Evolutionary conservation across 1,284 basidiomycete species (phyloP).

Genomic region (Trichosporon inkin): DNA sequence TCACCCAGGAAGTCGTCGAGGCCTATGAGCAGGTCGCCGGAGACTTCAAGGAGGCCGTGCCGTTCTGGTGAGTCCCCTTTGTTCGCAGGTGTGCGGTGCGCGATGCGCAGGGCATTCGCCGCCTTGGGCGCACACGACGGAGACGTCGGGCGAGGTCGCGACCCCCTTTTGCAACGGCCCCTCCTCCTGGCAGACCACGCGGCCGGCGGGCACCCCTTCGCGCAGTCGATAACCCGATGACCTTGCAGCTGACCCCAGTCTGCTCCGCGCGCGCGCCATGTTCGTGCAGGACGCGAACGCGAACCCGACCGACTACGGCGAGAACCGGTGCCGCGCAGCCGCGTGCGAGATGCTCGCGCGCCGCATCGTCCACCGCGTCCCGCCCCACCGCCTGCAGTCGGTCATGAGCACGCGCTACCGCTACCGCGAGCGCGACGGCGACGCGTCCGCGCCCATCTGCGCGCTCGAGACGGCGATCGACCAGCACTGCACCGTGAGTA

Average conservation of each 20-base stretch:
- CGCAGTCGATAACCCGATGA: background rate
- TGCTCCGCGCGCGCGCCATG: constrained; percentile 71
- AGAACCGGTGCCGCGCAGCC: constrained; percentile 73
- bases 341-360: constrained; percentile 87
- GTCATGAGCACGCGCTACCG: constrained; percentile 72
- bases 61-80: constrained; percentile 38
- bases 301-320: constrained; percentile 69
- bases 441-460: constrained; percentile 66
- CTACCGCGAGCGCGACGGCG: constrained; percentile 69
- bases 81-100: no score
- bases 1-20: constrained; percentile 51
- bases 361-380: constrained; percentile 65
- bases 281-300: constrained; percentile 59
- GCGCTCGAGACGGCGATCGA: constrained; percentile 80
- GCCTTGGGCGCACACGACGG: no score
- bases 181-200: no score
- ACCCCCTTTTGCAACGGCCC: no score
- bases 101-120: background rate
- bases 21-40: constrained; percentile 53
- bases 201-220: no score
- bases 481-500: constrained; percentile 54
- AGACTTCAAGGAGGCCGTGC: constrained; percentile 69
- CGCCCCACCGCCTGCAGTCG: constrained; percentile 61
- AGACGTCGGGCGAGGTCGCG: no score
- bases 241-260: constrained; percentile 57